Conservation (phyloP, 441 rosid species). For the Gossypium davidsonii region DNA sequence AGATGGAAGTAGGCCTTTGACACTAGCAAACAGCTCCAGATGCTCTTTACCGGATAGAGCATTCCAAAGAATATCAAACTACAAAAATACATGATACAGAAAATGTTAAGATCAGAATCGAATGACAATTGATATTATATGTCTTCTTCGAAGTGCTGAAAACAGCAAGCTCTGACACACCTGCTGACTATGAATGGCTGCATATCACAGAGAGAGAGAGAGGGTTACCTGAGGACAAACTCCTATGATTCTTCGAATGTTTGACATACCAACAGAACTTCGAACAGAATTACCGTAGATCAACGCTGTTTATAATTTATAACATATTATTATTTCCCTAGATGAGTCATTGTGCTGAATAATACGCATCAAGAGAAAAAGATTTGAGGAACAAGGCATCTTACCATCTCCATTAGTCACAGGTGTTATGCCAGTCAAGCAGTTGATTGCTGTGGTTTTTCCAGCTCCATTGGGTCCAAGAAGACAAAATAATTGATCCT, state of each 20-base stretch:
- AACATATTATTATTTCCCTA: not conserved
- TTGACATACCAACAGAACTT: constrained; percentile 83
- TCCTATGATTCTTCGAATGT: constrained; percentile 70
- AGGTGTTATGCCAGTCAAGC: constrained; percentile 85
- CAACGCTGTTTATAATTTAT: constrained; percentile 42
- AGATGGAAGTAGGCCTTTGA: constrained; percentile 69
- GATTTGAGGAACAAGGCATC: constrained; percentile 3
- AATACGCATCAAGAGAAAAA: not conserved
- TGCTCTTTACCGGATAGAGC: constrained; percentile 82
- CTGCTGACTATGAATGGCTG: not conserved
- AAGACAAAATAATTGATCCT: constrained; percentile 88
- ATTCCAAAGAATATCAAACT: constrained; percentile 98
- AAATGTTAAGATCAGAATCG: not conserved
- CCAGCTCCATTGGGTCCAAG: constrained; percentile 99
- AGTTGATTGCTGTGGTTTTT: constrained; percentile 83
- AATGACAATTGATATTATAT: not conserved
- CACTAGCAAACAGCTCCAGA: constrained; percentile 73
- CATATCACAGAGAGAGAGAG: constrained; percentile 7
- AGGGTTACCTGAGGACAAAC: constrained; percentile 87
- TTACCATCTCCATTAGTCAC: constrained; percentile 86
- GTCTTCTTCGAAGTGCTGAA: not conserved
- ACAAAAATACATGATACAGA: not conserved
- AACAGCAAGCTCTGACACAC: not conserved
- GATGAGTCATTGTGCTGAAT: not conserved
- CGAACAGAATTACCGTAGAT: constrained; percentile 69